Base-by-base conservation (phyloP, 164 flowering plant genomes). In the Berberis vulgaris region DNA sequence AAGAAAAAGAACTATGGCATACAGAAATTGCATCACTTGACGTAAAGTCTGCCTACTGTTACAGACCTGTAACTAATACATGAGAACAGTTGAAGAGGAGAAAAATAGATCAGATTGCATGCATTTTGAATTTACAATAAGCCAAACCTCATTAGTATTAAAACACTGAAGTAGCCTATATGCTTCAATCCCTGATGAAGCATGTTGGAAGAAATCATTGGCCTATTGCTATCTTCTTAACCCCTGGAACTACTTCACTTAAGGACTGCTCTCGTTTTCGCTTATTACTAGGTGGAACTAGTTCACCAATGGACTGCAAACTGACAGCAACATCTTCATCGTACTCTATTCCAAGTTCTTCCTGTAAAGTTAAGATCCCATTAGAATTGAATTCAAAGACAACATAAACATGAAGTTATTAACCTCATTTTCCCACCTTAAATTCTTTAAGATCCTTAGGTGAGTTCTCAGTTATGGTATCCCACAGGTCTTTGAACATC, bases 401-500 rank as follows among this genome's bases (percentile, higher is more conserved):
- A n/a, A 41, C 42, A n/a, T 6, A 53, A 6, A 9, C 38, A 59
- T 54, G 64, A 49, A 55, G 57, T 49, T 26, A 42, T 6, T 45
- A 40, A 3, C 40, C 46, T 52, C 26, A 26, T 26, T 26, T 43
- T 38, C 57, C 44, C 50, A 91, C 97, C 97, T 95, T 95, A 69
- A 95, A 89, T 69, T 89, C 92, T 72, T 91, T 95, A 47, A 76
- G 75, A 78, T 86, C 80, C 78, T 84, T 91, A 7, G 96, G 85
- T 38, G 84, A 84, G 71, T 86, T 89, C 77, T 89, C 96, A 42
- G 92, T 91, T 67, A 89, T 78, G 13, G 87, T 62, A 79, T 85
- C 93, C 96, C 96, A 91, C 2, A 91, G 46, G 64, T 91, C 97
- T 70, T 77, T 88, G 77, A 83, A 89, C 85, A 91, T 89, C 74